These are phyloP conservation scores for Suillus variegatus DNA, from an alignment of 768 basidiomycete genomes.

Conservation along the genomic window DNA sequence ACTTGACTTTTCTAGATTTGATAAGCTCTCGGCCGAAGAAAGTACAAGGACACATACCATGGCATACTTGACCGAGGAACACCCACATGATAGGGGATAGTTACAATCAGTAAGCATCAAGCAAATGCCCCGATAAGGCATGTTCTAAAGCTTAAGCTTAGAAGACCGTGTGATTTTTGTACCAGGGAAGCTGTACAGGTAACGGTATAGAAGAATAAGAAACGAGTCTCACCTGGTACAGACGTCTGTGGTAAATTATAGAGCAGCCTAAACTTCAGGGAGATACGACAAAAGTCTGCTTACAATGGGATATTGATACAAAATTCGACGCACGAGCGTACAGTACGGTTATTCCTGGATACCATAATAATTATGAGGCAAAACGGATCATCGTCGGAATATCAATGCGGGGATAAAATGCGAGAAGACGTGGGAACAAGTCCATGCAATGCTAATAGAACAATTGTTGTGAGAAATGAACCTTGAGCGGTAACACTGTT, in stretches of 20 bases:
- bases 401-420: background rate
- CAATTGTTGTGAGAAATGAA: slow-evolving; percentile 7
- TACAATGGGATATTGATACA: slow-evolving; percentile 2
- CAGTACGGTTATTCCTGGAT: slow-evolving; percentile 3
- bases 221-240: background rate
- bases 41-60: slow-evolving; percentile 27
- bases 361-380: slow-evolving; percentile 7
- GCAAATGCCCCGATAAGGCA: slow-evolving; percentile 30
- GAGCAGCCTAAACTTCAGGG: background rate
- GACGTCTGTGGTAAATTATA: background rate
- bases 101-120: slow-evolving; percentile 28
- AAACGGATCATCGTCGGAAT: background rate
- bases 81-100: slow-evolving; percentile 10
- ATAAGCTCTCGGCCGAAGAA: slow-evolving; percentile 25
- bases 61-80: slow-evolving; percentile 1
- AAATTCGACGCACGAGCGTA: background rate
- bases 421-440: background rate
- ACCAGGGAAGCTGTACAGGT: background rate
- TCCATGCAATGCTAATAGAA: background rate
- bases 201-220: background rate
- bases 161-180: background rate
- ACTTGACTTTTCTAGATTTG: slow-evolving; percentile 9
- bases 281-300: background rate
- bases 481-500: background rate
- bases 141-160: slow-evolving; percentile 14